phyloP scores from a whole-genome alignment of 2,329 filamentous ascomycete genomes.

The Apiospora rasikravindrae region DNA sequence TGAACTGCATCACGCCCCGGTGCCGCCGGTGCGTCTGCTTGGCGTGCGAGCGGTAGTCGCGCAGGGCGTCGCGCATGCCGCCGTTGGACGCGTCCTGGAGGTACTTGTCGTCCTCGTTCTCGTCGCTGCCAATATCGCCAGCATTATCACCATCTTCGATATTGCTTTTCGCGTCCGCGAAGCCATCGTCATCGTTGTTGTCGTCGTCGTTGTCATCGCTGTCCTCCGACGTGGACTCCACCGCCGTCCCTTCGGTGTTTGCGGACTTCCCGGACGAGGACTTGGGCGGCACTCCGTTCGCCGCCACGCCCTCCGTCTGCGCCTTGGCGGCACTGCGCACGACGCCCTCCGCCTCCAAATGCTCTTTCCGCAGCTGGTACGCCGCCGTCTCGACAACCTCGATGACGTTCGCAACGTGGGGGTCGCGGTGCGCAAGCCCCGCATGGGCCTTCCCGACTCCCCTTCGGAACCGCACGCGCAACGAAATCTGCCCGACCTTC shows the following conservation, averaged over 20 bases:
- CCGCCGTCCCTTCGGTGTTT: not conserved
- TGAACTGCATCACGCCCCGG: slow-evolving; percentile 20
- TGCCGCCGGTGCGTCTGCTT: slow-evolving; percentile 20
- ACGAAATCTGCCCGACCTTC: not conserved
- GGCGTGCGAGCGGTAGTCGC: slow-evolving; percentile 14
- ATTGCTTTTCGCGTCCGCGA: not conserved
- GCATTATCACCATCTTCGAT: not conserved
- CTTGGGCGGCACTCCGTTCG: not conserved
- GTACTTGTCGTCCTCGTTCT: not conserved
- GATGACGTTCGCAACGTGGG: slow-evolving; percentile 16
- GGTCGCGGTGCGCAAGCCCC: slow-evolving; percentile 7
- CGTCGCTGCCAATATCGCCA: not conserved
- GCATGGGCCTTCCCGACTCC: slow-evolving; percentile 5
- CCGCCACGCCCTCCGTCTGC: not conserved
- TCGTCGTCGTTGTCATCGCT: not conserved
- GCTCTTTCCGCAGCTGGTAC: slow-evolving; percentile 11
- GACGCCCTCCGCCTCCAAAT: not conserved
- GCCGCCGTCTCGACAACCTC: slow-evolving; percentile 20
- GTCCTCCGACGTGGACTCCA: slow-evolving; percentile 3
- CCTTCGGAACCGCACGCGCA: not conserved
- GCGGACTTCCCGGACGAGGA: not conserved
- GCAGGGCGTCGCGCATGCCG: slow-evolving; percentile 13
- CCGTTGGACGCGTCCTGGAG: not conserved
- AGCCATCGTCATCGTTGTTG: not conserved
- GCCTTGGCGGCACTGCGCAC: not conserved